Evolutionary conservation across 106 monocot species (phyloP).

Genomic region (Allium cepa): DNA sequence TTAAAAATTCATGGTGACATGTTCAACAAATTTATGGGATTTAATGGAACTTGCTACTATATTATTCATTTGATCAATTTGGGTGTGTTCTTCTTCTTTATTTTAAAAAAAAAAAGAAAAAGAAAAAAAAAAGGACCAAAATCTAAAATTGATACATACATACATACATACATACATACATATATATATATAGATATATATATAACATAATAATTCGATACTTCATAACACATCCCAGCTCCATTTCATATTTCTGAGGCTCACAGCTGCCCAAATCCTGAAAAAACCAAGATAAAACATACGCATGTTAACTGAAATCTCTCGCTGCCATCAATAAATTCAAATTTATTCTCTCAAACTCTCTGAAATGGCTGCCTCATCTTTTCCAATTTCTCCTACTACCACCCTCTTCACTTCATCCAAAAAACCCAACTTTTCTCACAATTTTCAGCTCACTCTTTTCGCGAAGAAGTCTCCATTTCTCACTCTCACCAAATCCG

Average conservation of each 20-base stretch:
- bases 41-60: no score
- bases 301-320: no score
- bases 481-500: conserved; percentile 16
- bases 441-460: conserved; percentile 7
- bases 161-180: background rate
- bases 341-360: background rate
- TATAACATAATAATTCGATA: background rate
- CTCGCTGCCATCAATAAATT: background rate
- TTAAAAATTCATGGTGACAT: no score
- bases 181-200: background rate
- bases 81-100: no score
- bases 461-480: conserved; percentile 12
- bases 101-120: no score
- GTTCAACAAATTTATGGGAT: no score
- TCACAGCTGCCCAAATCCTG: background rate
- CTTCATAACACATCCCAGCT: background rate
- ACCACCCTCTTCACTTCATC: conserved; percentile 7
- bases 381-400: conserved; percentile 13
- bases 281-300: background rate
- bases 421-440: conserved; percentile 3
- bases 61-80: no score
- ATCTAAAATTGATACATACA: no score
- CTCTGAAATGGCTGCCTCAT: conserved; percentile 16
- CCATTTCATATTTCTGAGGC: background rate
- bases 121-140: no score